Evolutionary conservation across 2,329 filamentous ascomycete genomes (phyloP).

Genomic region (Talaromyces sp.): DNA sequence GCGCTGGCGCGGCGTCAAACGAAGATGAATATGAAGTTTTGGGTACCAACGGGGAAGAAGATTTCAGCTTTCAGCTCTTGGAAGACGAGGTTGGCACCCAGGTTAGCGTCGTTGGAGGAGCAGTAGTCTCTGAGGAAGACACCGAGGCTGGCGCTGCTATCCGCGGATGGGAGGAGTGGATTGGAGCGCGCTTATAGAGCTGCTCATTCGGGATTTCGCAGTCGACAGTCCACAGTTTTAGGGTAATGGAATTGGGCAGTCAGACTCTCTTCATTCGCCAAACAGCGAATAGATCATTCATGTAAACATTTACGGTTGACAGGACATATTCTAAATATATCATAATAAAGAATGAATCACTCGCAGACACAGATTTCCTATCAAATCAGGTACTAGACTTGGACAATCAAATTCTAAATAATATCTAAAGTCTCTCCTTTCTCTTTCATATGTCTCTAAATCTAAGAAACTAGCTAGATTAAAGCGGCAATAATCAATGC

Average conservation of each 20-base stretch:
- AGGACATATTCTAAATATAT: background rate
- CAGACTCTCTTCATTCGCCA: background rate
- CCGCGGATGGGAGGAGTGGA: slow-evolving; percentile 86
- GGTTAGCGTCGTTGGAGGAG: slow-evolving; percentile 70
- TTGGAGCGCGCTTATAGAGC: slow-evolving; percentile 66
- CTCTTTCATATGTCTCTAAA: background rate
- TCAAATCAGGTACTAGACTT: background rate
- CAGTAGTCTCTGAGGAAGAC: slow-evolving; percentile 53
- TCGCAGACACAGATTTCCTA: background rate
- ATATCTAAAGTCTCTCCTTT: background rate
- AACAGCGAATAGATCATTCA: background rate
- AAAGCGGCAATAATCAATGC: background rate
- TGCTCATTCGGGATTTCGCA: background rate
- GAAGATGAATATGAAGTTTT: slow-evolving; percentile 75
- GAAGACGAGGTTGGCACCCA: slow-evolving; percentile 71
- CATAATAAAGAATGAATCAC: background rate
- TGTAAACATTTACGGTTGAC: background rate
- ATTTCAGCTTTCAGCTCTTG: slow-evolving; percentile 78
- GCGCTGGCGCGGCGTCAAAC: slow-evolving; percentile 54
- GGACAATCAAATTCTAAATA: background rate
- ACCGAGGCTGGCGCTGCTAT: slow-evolving; percentile 61
- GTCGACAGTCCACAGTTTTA: background rate
- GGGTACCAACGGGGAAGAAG: slow-evolving; percentile 75
- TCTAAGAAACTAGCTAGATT: background rate
- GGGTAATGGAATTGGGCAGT: background rate